Evolutionary conservation across 805 yeast species (phyloP), one percentile per base, ranked within the genome.

Genomic region (Teunomyces gatunensis): DNA sequence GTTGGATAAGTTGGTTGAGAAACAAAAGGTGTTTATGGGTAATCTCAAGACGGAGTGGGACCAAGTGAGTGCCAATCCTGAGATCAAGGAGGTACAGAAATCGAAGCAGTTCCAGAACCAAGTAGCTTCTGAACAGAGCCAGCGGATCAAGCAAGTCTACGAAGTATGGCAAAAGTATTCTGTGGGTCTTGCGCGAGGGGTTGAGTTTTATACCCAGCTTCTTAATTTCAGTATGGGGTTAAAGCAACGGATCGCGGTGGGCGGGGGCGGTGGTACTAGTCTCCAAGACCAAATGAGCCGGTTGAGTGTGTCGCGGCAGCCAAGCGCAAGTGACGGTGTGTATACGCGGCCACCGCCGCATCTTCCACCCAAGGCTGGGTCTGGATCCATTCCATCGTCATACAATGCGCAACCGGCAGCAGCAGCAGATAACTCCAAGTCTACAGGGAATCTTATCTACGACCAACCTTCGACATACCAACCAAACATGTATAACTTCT

Each of bases 1-100:
- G 46, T 68, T 92, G 21, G 87, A 83, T 32, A 78, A 81, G 1
- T 79, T 91, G 9, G 74, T 85, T n/a, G 77, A 75, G 34, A 81
- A 81, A 45, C 96, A 91, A 63, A 74, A 75, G 20, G 65, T 67
- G 2, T 62, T 83, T 25, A 68, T 85, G 23, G 43, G 39, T 3
- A 57, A 56, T 6, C 59, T 73, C 43, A 59, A 57, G 36, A 47
- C 41, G 3, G 59, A 58, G 32, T 73, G 77, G 77, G 53, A 48
- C 3, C 49, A 44, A 15, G 55, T 73, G 34, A 46, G 54, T 4
- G 32, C 56, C 2, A 61, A 67, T 47, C 59, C 64, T 2, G 60
- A 63, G 44, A 58, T 73, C 25, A 59, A 71, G 70, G 57, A 77
- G 32, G 67, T 71, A n/a, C 78, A 53, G 61, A 71, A 48, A 48